Evolutionary conservation across 257 asterid genomes (phyloP).

Genomic region (Fraxinus cuspidata): DNA sequence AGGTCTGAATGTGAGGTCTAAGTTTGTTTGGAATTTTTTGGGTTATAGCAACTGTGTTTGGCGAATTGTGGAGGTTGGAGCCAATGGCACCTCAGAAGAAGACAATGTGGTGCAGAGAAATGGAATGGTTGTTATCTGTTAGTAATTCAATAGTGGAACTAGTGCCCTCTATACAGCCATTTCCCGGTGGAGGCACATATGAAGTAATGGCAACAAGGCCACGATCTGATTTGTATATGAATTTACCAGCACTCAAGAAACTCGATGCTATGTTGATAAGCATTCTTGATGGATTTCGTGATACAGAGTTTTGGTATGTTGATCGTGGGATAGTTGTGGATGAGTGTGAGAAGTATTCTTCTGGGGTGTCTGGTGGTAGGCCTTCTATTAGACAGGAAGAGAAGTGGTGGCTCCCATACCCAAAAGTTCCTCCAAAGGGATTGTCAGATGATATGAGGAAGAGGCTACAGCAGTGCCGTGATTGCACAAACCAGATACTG

Average conservation of each 20-base stretch:
- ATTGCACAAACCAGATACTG: conserved; percentile 90
- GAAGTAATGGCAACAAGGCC: conserved; percentile 89
- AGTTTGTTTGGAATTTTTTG: neutral
- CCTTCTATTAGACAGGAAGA: conserved; percentile 96
- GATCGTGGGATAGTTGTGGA: conserved; percentile 79
- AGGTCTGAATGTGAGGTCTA: neutral
- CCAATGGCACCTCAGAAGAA: conserved; percentile 84
- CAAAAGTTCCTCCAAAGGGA: conserved; percentile 88
- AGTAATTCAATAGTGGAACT: conserved; percentile 94
- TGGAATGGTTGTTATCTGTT: conserved; percentile 89
- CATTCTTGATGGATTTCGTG: conserved; percentile 83
- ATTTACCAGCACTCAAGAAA: conserved; percentile 95
- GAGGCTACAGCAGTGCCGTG: conserved; percentile 92
- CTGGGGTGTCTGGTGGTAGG: conserved; percentile 56
- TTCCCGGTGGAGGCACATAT: conserved; percentile 78
- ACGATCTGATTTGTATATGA: conserved; percentile 76
- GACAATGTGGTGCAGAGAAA: conserved; percentile 93
- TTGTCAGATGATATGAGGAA: conserved; percentile 77
- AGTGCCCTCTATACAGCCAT: conserved; percentile 80
- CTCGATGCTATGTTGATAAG: conserved; percentile 91
- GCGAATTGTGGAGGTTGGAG: conserved; percentile 96
- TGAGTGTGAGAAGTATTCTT: conserved; percentile 44
- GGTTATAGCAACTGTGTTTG: conserved; percentile 79
- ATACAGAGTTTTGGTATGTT: conserved; percentile 85
- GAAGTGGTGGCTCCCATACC: conserved; percentile 99